These are phyloP conservation scores for Fusarium sp. DNA, from an alignment of 2,329 filamentous ascomycete species.

Conservation along the genomic window DNA sequence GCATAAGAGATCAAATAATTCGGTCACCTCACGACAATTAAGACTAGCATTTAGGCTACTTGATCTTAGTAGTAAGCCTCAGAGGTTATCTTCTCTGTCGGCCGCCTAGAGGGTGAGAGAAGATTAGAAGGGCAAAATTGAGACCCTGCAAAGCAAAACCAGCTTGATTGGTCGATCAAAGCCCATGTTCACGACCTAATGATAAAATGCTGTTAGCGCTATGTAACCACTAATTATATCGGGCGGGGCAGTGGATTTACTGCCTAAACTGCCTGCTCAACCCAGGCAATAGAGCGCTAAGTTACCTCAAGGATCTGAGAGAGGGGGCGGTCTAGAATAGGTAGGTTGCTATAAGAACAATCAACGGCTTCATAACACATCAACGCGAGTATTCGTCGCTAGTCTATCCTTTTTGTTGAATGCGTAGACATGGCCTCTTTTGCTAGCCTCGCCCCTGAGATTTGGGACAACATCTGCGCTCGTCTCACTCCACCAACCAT, in stretches of 20 bases:
- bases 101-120: background rate
- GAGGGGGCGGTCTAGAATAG: background rate
- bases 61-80: too few relatives aligned
- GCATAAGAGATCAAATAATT: too few relatives aligned
- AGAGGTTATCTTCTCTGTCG: too few relatives aligned
- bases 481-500: background rate
- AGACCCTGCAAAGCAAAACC: background rate
- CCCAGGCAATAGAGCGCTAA: background rate
- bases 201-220: too few relatives aligned
- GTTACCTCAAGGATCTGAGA: background rate
- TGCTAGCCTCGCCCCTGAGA: background rate
- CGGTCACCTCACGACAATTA: too few relatives aligned
- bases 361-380: background rate
- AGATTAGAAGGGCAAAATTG: background rate
- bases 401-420: background rate
- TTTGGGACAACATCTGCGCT: conserved; percentile 23
- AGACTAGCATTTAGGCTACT: too few relatives aligned
- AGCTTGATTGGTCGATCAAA: background rate
- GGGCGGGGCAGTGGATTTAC: too few relatives aligned
- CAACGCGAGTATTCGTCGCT: accelerated
- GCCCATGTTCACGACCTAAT: too few relatives aligned
- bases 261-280: background rate
- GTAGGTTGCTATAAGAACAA: background rate
- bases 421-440: background rate
- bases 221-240: too few relatives aligned